phyloP scores from a whole-genome alignment of 2,329 filamentous ascomycete genomes.

The Lasiodiplodia citricola region DNA sequence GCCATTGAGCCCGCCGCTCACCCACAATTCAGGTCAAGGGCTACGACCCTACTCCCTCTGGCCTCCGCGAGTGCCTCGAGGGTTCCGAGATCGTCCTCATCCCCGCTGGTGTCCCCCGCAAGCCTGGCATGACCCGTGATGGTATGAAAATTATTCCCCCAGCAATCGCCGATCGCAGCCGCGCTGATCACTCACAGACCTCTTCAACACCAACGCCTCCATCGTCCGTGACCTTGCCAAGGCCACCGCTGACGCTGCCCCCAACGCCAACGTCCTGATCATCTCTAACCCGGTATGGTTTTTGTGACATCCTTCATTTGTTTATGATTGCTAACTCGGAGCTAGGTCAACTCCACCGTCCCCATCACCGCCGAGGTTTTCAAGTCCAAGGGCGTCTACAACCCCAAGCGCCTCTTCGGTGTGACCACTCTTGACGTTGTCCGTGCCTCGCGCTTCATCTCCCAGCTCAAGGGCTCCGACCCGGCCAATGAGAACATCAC shows the following conservation, averaged over 20 bases:
- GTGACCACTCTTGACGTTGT: slow-evolving; percentile 99
- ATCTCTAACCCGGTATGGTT: slow-evolving; percentile 87
- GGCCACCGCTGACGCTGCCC: slow-evolving; percentile 84
- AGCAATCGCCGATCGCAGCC: neutral
- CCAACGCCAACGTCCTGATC: slow-evolving; percentile 93
- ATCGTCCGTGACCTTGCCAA: slow-evolving; percentile 99
- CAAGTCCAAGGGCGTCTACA: slow-evolving; percentile 95
- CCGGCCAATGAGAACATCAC: slow-evolving; percentile 92
- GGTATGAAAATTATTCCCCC: slow-evolving; percentile 51
- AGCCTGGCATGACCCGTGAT: slow-evolving; percentile 99
- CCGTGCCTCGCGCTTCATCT: slow-evolving; percentile 96
- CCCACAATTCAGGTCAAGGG: slow-evolving; percentile 69
- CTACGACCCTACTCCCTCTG: slow-evolving; percentile 77
- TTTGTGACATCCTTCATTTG: neutral
- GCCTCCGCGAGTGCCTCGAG: slow-evolving; percentile 80
- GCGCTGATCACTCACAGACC: slow-evolving; percentile 60
- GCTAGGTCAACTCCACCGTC: slow-evolving; percentile 92
- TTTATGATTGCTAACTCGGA: slow-evolving; percentile 28
- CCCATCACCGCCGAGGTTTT: slow-evolving; percentile 97
- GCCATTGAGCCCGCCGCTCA: slow-evolving; percentile 20
- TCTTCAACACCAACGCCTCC: slow-evolving; percentile 99
- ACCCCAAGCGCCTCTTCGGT: slow-evolving; percentile 98
- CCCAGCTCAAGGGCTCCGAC: slow-evolving; percentile 88
- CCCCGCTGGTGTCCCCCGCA: slow-evolving; percentile 96
- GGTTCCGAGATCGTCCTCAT: slow-evolving; percentile 94